Percentiles rank a stretch among this genome's conserved stretches.
Conservation (phyloP, 306 rosid genomes). For the Fragaria vesca region DNA sequence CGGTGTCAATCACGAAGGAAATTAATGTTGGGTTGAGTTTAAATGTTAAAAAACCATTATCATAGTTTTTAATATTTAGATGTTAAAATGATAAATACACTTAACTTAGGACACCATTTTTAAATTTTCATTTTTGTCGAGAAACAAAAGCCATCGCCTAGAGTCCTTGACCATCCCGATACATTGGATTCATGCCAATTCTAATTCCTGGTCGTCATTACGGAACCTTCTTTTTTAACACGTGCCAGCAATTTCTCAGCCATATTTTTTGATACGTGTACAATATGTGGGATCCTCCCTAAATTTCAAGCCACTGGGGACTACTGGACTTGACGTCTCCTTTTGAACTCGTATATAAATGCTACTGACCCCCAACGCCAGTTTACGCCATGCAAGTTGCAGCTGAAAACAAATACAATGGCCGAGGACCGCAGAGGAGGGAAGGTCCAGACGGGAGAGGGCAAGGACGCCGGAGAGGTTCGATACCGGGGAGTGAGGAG, state of each 20-base stretch:
- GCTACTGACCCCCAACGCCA: neutral
- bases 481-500: conserved; percentile 68
- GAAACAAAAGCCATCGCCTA: conserved; percentile 52
- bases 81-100: too few species aligned
- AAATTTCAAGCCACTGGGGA: neutral
- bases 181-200: conserved; percentile 38
- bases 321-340: neutral
- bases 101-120: too few species aligned
- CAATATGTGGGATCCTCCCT: neutral
- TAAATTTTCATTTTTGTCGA: neutral
- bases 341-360: conserved; percentile 39
- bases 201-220: neutral
- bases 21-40: too few species aligned
- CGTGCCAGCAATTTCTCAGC: conserved; percentile 26
- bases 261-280: conserved; percentile 15
- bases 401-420: conserved; percentile 12
- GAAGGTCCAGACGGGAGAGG: conserved; percentile 29
- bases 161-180: conserved; percentile 74
- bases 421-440: conserved; percentile 27
- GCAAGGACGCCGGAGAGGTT: conserved; percentile 30
- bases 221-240: conserved; percentile 34
- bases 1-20: too few species aligned
- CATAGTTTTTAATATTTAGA: too few species aligned
- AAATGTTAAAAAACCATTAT: too few species aligned
- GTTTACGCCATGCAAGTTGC: conserved; percentile 37